Evolutionary conservation across 2,329 filamentous ascomycete genomes (phyloP), one percentile per base, ranked within the genome.

Genomic region (Albophoma yamanashiensis): DNA sequence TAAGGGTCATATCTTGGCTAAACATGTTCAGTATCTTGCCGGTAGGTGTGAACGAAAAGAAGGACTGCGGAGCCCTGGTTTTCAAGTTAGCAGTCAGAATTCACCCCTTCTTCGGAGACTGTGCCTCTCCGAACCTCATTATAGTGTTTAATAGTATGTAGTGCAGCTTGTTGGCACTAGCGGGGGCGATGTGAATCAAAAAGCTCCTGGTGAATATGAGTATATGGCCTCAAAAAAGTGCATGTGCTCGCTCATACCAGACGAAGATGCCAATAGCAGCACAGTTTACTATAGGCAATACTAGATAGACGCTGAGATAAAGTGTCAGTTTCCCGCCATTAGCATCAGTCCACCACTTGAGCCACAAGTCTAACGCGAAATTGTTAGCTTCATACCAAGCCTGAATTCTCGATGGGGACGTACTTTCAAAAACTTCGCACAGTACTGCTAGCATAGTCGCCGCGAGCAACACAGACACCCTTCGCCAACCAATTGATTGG

Each of bases 21-120:
- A 77, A 77, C 22, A 73, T 66, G 34, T 75, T 76, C 11, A 71
- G 70, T 34, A 73, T 68, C 22, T 69, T 65, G 7, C 75, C 75
- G 1, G 66, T 64, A 58, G 77, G 74, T 0, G 71, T 75, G 0
- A 58, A 64, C 0, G 71, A 71, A 58, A 76, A 74, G 61, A 77
- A 75, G 2, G 63, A 64, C n/a, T 76, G 59, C 1, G 74, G 73
- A 0, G 74, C 74, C 47, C 52, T 58, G 43, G n/a, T 11, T 25
- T 22, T 25, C 12, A 25, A 27, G n/a, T 47, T 47, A 47, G 43
- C 43, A 25, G 22, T 25, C 43, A 12, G 25, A 22, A 14, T 22
- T 15, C 43, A 27, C 15, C 11, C 22, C 9, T 11, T 25, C 1
- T 14, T 47, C 14, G 15, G 11, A 6, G 15, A 15, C 4, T 5